Conservation (phyloP, 306 rosid genomes). For the Lotus japonicus region DNA sequence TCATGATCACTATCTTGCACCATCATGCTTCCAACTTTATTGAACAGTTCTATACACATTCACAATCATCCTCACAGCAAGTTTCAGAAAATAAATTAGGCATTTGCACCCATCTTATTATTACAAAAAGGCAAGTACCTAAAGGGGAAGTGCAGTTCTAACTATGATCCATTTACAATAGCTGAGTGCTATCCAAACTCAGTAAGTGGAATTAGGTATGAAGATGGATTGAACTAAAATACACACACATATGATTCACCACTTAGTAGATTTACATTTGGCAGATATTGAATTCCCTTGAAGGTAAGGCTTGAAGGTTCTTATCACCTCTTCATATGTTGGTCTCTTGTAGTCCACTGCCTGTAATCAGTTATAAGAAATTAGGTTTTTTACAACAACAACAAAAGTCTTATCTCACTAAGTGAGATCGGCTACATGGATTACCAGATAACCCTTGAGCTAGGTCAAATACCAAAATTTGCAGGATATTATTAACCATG, state of each 20-base stretch:
- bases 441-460: too few species aligned
- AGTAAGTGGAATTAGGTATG: conserved; percentile 25
- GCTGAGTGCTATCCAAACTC: conserved; percentile 37
- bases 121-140: conserved; percentile 45
- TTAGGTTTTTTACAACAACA: not conserved
- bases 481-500: too few species aligned
- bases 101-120: conserved; percentile 36
- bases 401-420: too few species aligned
- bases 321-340: conserved; percentile 83
- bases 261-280: conserved; percentile 86
- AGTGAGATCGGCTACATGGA: too few species aligned
- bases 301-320: conserved; percentile 68
- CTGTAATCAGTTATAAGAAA: conserved; percentile 39
- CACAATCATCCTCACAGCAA: conserved; percentile 10
- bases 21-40: conserved; percentile 11
- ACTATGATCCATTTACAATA: conserved; percentile 60
- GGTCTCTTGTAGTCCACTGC: conserved; percentile 99
- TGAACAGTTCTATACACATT: conserved; percentile 25
- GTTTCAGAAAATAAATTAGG: conserved; percentile 12
- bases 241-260: conserved; percentile 53
- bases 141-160: conserved; percentile 21
- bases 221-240: conserved; percentile 30
- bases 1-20: not conserved
- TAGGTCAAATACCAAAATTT: too few species aligned
- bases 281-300: conserved; percentile 47